Base-by-base conservation (phyloP, 306 rosid genomes). In the Begonia fuchsioides region DNA sequence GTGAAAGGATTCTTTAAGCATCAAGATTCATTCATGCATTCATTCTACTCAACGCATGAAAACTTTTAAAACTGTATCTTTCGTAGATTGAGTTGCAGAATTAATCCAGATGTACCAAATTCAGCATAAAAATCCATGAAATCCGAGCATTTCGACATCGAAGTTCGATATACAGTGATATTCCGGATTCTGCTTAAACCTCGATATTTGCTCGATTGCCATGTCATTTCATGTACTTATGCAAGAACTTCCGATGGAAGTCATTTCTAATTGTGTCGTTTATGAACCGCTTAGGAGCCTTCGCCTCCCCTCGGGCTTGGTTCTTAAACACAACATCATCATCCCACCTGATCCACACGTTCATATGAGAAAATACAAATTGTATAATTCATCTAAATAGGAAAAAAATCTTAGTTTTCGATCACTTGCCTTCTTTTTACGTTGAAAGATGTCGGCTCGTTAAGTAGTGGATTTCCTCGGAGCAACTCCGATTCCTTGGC, bases 281-380 rank as follows among this genome's bases (percentile, higher is more conserved):
- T 55, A 84, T 81, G 69, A 85, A 90, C 64, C 95, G 93, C 76
- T 92, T 85, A 3, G 94, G 77, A 7, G 63, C 43, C 77, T 92
- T 92, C 55, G 83, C 73, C 67, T 90, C 98, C 14, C 94, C 96
- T 2, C 94, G 94, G 45, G 96, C 76, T 66, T 86, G 96, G 57
- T 86, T 86, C 73, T 86, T 86, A 55, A 86, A 86, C 61, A 86
- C 96, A 66, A 82, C 94, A 18, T 79, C 96, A 62, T 86, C 96
- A 59, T 86, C 96, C 93, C 93, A 82, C 73, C 96, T 72, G 49
- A 17, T 17, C 55, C 64, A 50, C 6, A 38, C 59, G 44, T 14
- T 47, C 49, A 54, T 16, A 32, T 9, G 32, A 18, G 62, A 54
- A 9, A 32, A 8, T 10, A 51, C n/a, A 13, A 6, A 46, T 40